Conservation (phyloP, 441 rosid species). For the Adansonia gregorii region DNA sequence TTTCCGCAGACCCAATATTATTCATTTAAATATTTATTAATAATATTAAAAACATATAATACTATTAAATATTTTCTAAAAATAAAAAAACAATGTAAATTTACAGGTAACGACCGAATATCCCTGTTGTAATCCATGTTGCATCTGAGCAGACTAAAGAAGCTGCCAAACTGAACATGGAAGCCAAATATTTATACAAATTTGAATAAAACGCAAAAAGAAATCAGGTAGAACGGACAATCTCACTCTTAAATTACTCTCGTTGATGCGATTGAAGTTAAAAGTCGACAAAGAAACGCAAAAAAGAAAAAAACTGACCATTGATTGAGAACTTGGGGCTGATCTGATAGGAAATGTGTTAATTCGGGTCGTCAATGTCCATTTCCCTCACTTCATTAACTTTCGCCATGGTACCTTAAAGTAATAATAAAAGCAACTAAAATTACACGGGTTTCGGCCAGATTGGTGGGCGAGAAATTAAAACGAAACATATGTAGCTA, state of each 20-base stretch:
- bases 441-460: background rate
- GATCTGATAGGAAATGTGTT: conserved; percentile 59
- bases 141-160: conserved; percentile 89
- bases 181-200: background rate
- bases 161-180: conserved; percentile 73
- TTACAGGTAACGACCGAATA: conserved; percentile 90
- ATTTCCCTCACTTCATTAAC: conserved; percentile 53
- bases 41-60: background rate
- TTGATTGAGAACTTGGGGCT: conserved; percentile 72
- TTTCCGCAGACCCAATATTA: conserved; percentile 57
- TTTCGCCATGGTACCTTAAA: conserved; percentile 43
- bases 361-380: conserved; percentile 75
- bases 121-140: conserved; percentile 96
- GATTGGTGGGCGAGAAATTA: background rate
- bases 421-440: conserved; percentile 2
- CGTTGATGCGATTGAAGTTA: background rate
- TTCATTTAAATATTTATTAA: conserved; percentile 20
- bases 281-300: background rate
- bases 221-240: background rate
- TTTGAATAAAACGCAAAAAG: background rate
- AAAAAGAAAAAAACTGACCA: conserved; percentile 45
- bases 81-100: background rate
- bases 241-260: background rate
- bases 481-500: background rate
- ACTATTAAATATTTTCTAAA: background rate